Conservation (phyloP, 179 eudicot genomes). For the Dionaea muscipula region DNA sequence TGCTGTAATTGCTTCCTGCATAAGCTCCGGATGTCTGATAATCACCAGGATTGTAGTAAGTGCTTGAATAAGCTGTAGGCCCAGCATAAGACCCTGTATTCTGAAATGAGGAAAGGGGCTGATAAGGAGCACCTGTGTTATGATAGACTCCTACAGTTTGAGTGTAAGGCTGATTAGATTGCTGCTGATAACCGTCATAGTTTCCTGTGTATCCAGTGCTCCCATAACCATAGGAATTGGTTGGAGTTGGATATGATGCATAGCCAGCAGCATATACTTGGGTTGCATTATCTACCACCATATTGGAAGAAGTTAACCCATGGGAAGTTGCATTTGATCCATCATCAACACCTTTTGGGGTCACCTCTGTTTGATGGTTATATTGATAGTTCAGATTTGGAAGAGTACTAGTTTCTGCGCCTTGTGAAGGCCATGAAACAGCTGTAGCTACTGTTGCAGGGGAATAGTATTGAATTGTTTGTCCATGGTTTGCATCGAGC, state of each 20-base stretch:
- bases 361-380: constrained; percentile 33
- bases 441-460: constrained; percentile 25
- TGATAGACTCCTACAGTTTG: constrained; percentile 80
- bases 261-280: constrained; percentile 53
- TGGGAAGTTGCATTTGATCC: constrained; percentile 33
- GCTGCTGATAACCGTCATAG: constrained; percentile 77
- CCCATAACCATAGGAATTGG: constrained; percentile 55
- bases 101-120: constrained; percentile 99
- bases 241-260: constrained; percentile 37
- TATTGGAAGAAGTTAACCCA: constrained; percentile 36
- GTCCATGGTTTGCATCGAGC: constrained; percentile 41
- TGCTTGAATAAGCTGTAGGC: constrained; percentile 90
- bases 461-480: constrained; percentile 42
- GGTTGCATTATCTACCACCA: constrained; percentile 42
- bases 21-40: constrained; percentile 97
- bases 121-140: constrained; percentile 99
- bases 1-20: constrained; percentile 58
- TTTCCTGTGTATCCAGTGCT: constrained; percentile 61
- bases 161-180: constrained; percentile 54
- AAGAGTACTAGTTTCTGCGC: constrained; percentile 23
- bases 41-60: constrained; percentile 99
- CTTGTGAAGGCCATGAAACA: constrained; percentile 41
- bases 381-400: constrained; percentile 39
- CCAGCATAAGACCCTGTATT: constrained; percentile 98
- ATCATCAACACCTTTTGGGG: constrained; percentile 36